phyloP scores from a whole-genome alignment of 2,329 filamentous ascomycete genomes.

The Aspergillus versicolor region DNA sequence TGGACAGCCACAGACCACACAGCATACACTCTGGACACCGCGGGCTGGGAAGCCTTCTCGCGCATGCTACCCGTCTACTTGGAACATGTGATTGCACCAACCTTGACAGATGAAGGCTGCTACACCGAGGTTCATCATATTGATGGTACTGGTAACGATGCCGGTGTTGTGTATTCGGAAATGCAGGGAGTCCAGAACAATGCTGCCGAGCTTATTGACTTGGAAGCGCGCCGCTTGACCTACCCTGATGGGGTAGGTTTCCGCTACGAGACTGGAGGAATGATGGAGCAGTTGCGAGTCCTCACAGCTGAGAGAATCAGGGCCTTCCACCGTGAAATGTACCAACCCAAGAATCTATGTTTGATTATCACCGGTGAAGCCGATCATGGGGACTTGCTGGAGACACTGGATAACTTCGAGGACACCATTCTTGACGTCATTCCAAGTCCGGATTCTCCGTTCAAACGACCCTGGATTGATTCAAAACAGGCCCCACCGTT shows the following conservation, averaged over 20 bases:
- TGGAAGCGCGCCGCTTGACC: conserved; percentile 73
- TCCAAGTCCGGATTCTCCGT: conserved; percentile 70
- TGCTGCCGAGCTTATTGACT: conserved; percentile 80
- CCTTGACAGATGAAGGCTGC: conserved; percentile 87
- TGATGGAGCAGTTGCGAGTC: conserved; percentile 87
- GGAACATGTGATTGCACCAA: conserved; percentile 89
- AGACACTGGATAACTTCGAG: conserved; percentile 85
- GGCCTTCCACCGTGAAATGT: conserved; percentile 95
- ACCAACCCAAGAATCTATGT: conserved; percentile 93
- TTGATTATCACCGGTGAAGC: conserved; percentile 90
- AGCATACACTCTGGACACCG: conserved; percentile 90
- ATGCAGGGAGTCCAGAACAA: conserved; percentile 96
- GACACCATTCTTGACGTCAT: conserved; percentile 80
- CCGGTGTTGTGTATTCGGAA: conserved; percentile 95
- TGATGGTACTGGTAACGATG: conserved; percentile 89
- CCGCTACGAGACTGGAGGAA: conserved; percentile 95
- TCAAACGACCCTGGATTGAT: conserved; percentile 87
- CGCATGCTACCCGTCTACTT: conserved; percentile 93
- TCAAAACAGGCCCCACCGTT: conserved; percentile 75
- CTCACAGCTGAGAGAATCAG: conserved; percentile 87
- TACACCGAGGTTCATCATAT: conserved; percentile 96
- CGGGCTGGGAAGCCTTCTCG: conserved; percentile 95
- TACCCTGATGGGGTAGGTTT: conserved; percentile 92
- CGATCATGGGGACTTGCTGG: conserved; percentile 74
- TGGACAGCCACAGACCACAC: conserved; percentile 98